Conservation (phyloP, 140 eudicot genomes). For the Cichorium intybus region DNA sequence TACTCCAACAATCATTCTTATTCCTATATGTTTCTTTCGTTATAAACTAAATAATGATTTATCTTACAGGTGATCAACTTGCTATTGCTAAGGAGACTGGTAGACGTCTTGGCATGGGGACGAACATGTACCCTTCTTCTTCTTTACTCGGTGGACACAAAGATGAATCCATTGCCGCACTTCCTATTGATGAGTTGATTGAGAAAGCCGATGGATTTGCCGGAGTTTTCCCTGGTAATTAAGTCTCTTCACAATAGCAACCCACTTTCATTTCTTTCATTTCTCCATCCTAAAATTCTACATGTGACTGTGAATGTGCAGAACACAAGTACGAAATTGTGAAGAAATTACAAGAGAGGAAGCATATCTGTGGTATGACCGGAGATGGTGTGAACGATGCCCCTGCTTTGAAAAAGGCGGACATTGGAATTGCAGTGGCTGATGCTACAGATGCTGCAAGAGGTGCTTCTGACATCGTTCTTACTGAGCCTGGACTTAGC, state of each 20-base stretch:
- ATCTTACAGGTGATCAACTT: constrained; percentile 80
- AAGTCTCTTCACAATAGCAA: background rate
- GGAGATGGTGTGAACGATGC: constrained; percentile 99
- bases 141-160: constrained; percentile 88
- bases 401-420: constrained; percentile 93
- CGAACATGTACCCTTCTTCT: constrained; percentile 93
- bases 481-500: constrained; percentile 92
- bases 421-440: constrained; percentile 92
- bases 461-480: constrained; percentile 92
- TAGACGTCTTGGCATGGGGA: constrained; percentile 95
- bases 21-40: too few species aligned
- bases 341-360: constrained; percentile 90
- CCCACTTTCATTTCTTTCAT: too few species aligned
- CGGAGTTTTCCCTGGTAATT: constrained; percentile 97
- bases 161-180: constrained; percentile 76
- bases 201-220: constrained; percentile 99
- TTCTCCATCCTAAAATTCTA: too few species aligned
- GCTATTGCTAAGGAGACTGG: constrained; percentile 98
- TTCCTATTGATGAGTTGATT: constrained; percentile 87
- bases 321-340: constrained; percentile 95
- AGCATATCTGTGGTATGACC: constrained; percentile 95
- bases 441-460: constrained; percentile 98
- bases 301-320: constrained; percentile 21
- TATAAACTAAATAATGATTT: background rate
- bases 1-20: too few species aligned